These are phyloP conservation scores for Chlorella sp. DNA, from an alignment of 139 green algal species.

Conservation along the genomic window DNA sequence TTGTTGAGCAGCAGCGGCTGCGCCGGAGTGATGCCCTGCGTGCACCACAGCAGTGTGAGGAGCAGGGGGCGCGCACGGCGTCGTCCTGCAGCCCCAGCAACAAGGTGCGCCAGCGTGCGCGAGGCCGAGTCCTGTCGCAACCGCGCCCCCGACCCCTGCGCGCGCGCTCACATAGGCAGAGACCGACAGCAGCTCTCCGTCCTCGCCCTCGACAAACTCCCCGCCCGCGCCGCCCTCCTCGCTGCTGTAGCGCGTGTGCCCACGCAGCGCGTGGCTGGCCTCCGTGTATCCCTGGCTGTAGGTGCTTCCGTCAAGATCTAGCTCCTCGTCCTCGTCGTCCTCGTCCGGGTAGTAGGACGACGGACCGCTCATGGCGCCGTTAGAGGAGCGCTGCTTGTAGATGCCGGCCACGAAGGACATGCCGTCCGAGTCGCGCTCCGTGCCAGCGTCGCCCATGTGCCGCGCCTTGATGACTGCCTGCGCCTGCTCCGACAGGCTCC, in stretches of 20 bases:
- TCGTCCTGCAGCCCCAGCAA: no score
- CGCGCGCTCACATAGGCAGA: constrained; percentile 10
- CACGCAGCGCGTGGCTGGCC: background rate
- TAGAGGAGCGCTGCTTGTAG: no score
- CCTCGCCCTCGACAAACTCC: background rate
- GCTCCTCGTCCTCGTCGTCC: constrained; percentile 7
- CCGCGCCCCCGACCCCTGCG: no score
- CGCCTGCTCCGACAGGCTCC: background rate
- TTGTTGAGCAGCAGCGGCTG: background rate
- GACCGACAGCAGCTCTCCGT: constrained; percentile 12
- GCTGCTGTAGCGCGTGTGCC: background rate
- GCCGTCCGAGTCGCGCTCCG: background rate
- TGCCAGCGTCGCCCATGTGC: background rate
- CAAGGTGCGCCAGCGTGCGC: no score
- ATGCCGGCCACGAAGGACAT: background rate
- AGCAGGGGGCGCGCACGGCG: no score
- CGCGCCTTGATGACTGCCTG: background rate
- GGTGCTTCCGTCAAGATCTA: background rate
- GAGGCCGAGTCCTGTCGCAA: no score
- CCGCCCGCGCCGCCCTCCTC: background rate
- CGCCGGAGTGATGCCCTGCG: constrained; percentile 4
- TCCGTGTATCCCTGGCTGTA: background rate
- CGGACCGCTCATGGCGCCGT: background rate
- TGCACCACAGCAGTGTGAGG: no score
- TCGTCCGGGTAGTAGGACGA: background rate